These are phyloP conservation scores for Fusarium drepaniforme DNA, from an alignment of 2,329 filamentous ascomycete genomes.

Conservation along the genomic window DNA sequence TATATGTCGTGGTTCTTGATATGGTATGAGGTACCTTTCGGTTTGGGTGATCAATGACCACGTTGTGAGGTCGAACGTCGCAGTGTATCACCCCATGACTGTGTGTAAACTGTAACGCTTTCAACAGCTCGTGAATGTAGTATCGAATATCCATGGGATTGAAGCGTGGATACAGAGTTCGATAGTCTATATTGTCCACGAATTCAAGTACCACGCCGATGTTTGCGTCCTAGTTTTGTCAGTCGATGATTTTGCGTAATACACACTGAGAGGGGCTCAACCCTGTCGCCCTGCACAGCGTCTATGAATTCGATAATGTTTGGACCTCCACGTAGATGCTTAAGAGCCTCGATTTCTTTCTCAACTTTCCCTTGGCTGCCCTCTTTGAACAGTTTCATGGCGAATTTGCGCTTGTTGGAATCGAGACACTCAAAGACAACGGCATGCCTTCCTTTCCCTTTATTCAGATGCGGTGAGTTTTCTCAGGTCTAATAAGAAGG, in stretches of 20 bases:
- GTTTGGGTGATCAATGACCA: slow-evolving; percentile 12
- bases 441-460: slow-evolving; percentile 17
- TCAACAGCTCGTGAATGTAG: slow-evolving; percentile 11
- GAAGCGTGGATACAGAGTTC: slow-evolving; percentile 1
- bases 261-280: not conserved
- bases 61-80: slow-evolving; percentile 15
- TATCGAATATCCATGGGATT: slow-evolving; percentile 5
- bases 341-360: slow-evolving; percentile 10
- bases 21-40: not conserved
- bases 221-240: slow-evolving; percentile 2
- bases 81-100: slow-evolving; percentile 13
- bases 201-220: slow-evolving; percentile 23
- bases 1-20: too few relatives aligned
- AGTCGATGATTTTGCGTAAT: not conserved
- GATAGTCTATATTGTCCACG: slow-evolving; percentile 9
- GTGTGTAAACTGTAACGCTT: slow-evolving; percentile 18
- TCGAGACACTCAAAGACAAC: slow-evolving; percentile 19
- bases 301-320: slow-evolving; percentile 15
- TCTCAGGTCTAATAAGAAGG: not conserved
- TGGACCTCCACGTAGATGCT: not conserved
- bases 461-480: not conserved
- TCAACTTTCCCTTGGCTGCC: slow-evolving; percentile 1
- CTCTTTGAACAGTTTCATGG: slow-evolving; percentile 23
- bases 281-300: slow-evolving; percentile 16
- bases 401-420: not conserved